Evolutionary conservation across 2,329 filamentous ascomycete species (phyloP).

Genomic region (Eutypa lata): DNA sequence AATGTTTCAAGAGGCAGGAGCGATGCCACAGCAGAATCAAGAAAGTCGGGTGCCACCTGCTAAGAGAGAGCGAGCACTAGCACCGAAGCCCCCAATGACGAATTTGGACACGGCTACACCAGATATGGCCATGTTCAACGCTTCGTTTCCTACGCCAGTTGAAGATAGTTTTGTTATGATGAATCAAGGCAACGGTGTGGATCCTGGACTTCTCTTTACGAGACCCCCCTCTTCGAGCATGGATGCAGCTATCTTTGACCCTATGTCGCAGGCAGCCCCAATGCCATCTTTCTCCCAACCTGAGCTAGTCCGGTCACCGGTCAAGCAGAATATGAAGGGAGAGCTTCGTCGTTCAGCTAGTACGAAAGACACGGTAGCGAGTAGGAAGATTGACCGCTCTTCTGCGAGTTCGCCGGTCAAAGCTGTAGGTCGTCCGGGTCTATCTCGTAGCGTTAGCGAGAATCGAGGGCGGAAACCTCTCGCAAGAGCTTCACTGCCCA

Average conservation of each 20-base stretch:
- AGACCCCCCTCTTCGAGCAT: constrained; percentile 47
- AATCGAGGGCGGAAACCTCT: constrained; percentile 44
- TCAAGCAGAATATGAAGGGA: constrained; percentile 28
- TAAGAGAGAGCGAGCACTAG: constrained; percentile 44
- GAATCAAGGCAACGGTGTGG: constrained; percentile 46
- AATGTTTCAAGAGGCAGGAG: constrained; percentile 48
- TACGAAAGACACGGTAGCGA: constrained; percentile 39
- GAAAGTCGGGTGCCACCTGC: constrained; percentile 31
- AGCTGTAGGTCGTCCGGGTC: constrained; percentile 41
- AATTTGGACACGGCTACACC: constrained; percentile 35
- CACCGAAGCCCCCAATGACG: constrained; percentile 46
- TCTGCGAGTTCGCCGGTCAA: constrained; percentile 51
- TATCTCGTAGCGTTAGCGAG: constrained; percentile 55
- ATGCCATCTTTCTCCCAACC: constrained; percentile 25
- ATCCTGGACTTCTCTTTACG: constrained; percentile 58
- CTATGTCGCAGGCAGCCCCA: constrained; percentile 23
- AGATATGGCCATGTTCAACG: constrained; percentile 35
- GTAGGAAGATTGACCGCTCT: constrained; percentile 39
- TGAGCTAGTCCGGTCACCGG: constrained; percentile 22
- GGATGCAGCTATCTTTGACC: constrained; percentile 35
- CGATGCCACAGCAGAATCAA: constrained; percentile 33
- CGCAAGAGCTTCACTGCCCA: constrained; percentile 40
- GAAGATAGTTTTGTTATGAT: constrained; percentile 52
- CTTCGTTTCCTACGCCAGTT: constrained; percentile 40
- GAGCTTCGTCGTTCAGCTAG: constrained; percentile 45